Evolutionary conservation across 2,329 filamentous ascomycete species (phyloP).

Genomic region (Trichoderma simmonsii): DNA sequence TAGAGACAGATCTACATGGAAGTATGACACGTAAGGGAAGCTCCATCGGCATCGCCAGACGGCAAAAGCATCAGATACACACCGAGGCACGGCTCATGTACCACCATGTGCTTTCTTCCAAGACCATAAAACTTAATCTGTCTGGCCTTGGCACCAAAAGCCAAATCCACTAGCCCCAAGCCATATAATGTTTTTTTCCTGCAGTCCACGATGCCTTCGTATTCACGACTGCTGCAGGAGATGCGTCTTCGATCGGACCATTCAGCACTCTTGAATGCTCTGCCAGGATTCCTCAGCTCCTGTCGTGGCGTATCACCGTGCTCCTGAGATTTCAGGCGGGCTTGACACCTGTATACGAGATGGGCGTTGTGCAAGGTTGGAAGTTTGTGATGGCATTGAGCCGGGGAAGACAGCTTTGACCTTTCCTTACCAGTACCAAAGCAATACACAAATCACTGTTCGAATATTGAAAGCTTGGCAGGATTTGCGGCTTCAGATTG

Average conservation of each 20-base stretch:
- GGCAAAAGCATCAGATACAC: not conserved
- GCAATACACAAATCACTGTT: not conserved
- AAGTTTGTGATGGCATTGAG: not conserved
- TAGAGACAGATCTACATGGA: not conserved
- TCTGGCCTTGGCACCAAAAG: not conserved
- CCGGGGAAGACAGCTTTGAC: not conserved
- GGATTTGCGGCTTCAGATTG: not conserved
- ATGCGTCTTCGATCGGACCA: not conserved
- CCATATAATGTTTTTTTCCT: not conserved
- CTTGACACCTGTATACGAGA: not conserved
- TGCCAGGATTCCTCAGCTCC: not conserved
- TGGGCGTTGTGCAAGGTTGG: not conserved
- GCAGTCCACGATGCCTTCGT: not conserved
- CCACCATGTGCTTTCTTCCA: not conserved
- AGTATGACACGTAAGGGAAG: not conserved
- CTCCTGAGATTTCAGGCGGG: not conserved
- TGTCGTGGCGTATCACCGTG: not conserved
- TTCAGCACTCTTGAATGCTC: not conserved
- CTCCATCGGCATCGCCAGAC: not conserved
- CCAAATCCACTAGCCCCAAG: conserved; percentile 7
- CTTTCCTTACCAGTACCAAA: not conserved
- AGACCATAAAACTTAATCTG: not conserved
- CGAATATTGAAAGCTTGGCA: not conserved
- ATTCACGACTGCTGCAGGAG: conserved; percentile 1
- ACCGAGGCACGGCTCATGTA: not conserved